Base-by-base conservation (phyloP, 257 asterid genomes). In the Rhazya stricta region DNA sequence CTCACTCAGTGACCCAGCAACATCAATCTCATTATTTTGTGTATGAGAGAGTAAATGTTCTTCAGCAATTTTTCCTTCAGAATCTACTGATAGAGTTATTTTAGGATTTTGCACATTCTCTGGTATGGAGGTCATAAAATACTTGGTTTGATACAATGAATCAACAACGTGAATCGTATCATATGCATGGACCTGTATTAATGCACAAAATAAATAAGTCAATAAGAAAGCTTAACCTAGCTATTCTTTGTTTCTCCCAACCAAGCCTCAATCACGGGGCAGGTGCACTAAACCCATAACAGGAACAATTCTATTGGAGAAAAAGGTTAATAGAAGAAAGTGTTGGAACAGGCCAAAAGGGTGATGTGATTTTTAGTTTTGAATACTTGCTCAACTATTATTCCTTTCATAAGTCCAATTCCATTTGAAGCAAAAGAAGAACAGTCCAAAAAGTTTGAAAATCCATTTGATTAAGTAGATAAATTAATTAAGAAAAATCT, bases 141-240 rank as follows among this genome's bases (percentile, higher is more conserved):
- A 92, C 88, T 94, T 94, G 81, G 97, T 86, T 41, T 86, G 89
- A 81, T 90, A 92, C 67, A 94, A 81, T 67, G 88, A 83, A 82
- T 90, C 97, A 73, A 94, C 92, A 81, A 94, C 80, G 67, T 76
- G 97, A 75, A 90, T 32, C 62, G 91, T 85, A 83, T 94, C 88
- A 77, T 81, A 94, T 41, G 92, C 89, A 81, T 83, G 88, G 75
- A 94, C 99, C 98, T 92, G 90, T 54, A 82, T 51, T 72, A 77
- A 58, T 53, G 69, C 75, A 41, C 70, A 25, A 43, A n/a, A 25
- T 68, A 76, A 62, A 43, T 57, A 74, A 51, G 69, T 78, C 41
- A 45, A 21, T 57, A 8, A 76, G 50, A 72, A 66, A 13, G 9
- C 58, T 56, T 25, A 27, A 36, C 57, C 53, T 73, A 57, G 69